Evolutionary conservation across 2,329 filamentous ascomycete genomes (phyloP).

Genomic region (Gliomastix tumulicola): DNA sequence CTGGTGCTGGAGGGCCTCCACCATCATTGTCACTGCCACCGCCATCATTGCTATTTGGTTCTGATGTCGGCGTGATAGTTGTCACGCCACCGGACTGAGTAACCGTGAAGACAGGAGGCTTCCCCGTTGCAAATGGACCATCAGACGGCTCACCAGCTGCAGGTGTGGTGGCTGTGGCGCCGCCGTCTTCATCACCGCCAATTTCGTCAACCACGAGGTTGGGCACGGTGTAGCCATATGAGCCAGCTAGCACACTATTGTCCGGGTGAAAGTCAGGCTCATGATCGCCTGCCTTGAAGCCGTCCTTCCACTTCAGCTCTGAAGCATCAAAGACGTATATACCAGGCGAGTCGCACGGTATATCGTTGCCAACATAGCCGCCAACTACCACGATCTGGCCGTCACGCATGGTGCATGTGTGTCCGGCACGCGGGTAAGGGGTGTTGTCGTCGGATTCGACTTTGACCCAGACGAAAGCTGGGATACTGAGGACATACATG

Average conservation of each 20-base stretch:
- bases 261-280: slow-evolving; percentile 46
- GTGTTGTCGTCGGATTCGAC: slow-evolving; percentile 50
- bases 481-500: slow-evolving; percentile 54
- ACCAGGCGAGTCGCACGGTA: slow-evolving; percentile 42
- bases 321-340: slow-evolving; percentile 70
- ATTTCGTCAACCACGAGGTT: slow-evolving; percentile 39
- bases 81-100: slow-evolving; percentile 42
- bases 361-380: slow-evolving; percentile 43
- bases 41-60: slow-evolving; percentile 30
- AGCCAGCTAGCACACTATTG: slow-evolving; percentile 32
- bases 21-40: slow-evolving; percentile 11
- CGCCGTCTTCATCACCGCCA: slow-evolving; percentile 42
- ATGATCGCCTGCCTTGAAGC: slow-evolving; percentile 55
- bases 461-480: slow-evolving; percentile 58
- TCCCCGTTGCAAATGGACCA: slow-evolving; percentile 66
- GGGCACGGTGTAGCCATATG: slow-evolving; percentile 48
- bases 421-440: slow-evolving; percentile 30
- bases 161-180: slow-evolving; percentile 45
- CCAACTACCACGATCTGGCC: slow-evolving; percentile 59
- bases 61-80: slow-evolving; percentile 26
- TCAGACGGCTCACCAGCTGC: slow-evolving; percentile 46
- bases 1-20: slow-evolving; percentile 14
- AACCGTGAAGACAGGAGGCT: slow-evolving; percentile 62
- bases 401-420: slow-evolving; percentile 50
- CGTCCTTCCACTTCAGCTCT: slow-evolving; percentile 46